A percentile compares a stretch with the other conserved stretches of the same genome.
phyloP scores from a whole-genome alignment of 208 protist species.

The Trypanosoma cruzi region DNA sequence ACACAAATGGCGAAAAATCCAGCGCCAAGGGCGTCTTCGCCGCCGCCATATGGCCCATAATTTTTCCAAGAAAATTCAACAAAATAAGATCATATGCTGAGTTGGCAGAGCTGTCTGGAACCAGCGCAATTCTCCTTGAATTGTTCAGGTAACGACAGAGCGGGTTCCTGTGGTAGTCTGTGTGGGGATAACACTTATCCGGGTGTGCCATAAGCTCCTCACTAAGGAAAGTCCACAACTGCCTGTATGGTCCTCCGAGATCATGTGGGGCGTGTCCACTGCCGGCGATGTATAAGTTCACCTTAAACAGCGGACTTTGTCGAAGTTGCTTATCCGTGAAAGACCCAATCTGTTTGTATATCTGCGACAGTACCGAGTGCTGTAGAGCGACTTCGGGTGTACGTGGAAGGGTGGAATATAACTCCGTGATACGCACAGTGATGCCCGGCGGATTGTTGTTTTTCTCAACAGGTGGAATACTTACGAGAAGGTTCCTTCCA shows the following conservation, averaged over 20 bases:
- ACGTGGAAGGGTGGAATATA: conserved; percentile 76
- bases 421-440: conserved; percentile 72
- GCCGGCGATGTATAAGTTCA: conserved; percentile 78
- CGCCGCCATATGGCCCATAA: conserved; percentile 82
- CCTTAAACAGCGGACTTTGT: conserved; percentile 80
- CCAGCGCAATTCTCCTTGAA: conserved; percentile 80
- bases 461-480: conserved; percentile 66
- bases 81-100: conserved; percentile 76
- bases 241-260: conserved; percentile 89
- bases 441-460: conserved; percentile 44
- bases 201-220: conserved; percentile 90
- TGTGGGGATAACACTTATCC: conserved; percentile 84
- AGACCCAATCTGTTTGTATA: conserved; percentile 86
- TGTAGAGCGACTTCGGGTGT: conserved; percentile 75
- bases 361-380: conserved; percentile 82
- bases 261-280: conserved; percentile 82
- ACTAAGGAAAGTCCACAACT: conserved; percentile 88
- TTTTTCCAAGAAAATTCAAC: conserved; percentile 91
- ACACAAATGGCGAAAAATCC: conserved; percentile 91
- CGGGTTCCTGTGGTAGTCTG: conserved; percentile 84
- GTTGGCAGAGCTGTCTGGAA: conserved; percentile 76
- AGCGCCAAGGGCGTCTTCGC: conserved; percentile 77
- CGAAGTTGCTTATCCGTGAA: conserved; percentile 66
- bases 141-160: conserved; percentile 89
- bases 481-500: conserved; percentile 68